Conservation (phyloP, 345 rosid species). For the Populus nigra region DNA sequence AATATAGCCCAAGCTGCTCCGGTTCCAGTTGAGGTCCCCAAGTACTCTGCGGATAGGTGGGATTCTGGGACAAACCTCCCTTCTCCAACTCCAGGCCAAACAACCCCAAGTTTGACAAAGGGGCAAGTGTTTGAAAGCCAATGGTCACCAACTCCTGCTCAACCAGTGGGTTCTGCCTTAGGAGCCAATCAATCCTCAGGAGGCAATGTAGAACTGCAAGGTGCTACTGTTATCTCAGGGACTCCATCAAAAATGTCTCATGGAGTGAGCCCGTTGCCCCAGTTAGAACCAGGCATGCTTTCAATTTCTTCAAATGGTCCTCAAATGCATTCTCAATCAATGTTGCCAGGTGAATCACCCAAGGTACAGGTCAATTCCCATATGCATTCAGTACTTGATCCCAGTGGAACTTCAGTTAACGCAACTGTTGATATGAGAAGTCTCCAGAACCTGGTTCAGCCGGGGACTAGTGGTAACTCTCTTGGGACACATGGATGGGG, state of each 20-base stretch:
- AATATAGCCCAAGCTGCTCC: slow-evolving; percentile 13
- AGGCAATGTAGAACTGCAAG: slow-evolving; percentile 30
- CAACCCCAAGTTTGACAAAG: slow-evolving; percentile 34
- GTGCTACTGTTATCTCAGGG: slow-evolving; percentile 23
- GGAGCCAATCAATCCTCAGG: slow-evolving; percentile 29
- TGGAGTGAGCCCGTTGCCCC: slow-evolving; percentile 33
- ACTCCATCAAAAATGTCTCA: slow-evolving; percentile 33
- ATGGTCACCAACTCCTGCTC: slow-evolving; percentile 63
- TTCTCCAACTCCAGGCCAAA: slow-evolving; percentile 86
- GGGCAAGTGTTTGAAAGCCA: slow-evolving; percentile 49
- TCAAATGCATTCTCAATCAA: slow-evolving; percentile 31
- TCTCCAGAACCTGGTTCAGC: slow-evolving; percentile 53
- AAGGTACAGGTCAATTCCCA: slow-evolving; percentile 41
- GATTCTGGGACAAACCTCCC: slow-evolving; percentile 69
- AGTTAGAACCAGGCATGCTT: slow-evolving; percentile 37
- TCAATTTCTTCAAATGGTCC: slow-evolving; percentile 37
- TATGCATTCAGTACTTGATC: slow-evolving; percentile 13
- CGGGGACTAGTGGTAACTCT: slow-evolving; percentile 29
- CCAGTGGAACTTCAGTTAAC: slow-evolving; percentile 26
- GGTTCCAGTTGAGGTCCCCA: slow-evolving; percentile 53
- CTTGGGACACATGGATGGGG: slow-evolving; percentile 45
- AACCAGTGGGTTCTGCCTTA: slow-evolving; percentile 35
- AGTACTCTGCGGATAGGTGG: slow-evolving; percentile 54
- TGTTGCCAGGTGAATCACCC: slow-evolving; percentile 32
- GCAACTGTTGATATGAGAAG: slow-evolving; percentile 36